Conservation (phyloP, 768 basidiomycete species). For the Lentinula sp. region DNA sequence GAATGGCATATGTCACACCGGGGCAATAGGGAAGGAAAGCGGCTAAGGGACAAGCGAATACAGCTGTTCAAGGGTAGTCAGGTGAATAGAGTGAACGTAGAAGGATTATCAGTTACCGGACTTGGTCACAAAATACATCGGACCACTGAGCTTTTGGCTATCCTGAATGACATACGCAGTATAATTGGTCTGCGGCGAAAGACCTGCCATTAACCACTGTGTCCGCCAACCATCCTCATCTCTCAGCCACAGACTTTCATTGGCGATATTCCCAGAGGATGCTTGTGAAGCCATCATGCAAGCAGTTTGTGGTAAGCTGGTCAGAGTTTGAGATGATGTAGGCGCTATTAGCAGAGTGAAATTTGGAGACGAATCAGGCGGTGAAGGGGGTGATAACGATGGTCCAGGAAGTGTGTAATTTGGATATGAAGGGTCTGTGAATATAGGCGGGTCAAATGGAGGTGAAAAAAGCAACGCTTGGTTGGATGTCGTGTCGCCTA, state of each 20-base stretch:
- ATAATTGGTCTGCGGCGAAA: slow-evolving; percentile 69
- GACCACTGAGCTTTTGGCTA: slow-evolving; percentile 52
- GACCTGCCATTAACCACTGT: slow-evolving; percentile 59
- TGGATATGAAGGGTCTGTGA: slow-evolving; percentile 47
- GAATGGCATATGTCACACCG: slow-evolving; percentile 59
- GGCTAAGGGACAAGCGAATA: slow-evolving; percentile 66
- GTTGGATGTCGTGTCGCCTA: slow-evolving; percentile 72
- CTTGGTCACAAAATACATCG: slow-evolving; percentile 72
- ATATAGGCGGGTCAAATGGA: slow-evolving; percentile 29
- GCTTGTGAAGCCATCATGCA: slow-evolving; percentile 46
- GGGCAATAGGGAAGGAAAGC: slow-evolving; percentile 75
- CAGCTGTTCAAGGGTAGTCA: slow-evolving; percentile 29
- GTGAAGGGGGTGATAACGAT: slow-evolving; percentile 37
- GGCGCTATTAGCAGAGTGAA: slow-evolving; percentile 52
- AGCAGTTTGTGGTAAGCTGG: slow-evolving; percentile 45
- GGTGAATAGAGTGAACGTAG: background rate
- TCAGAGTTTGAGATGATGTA: slow-evolving; percentile 28
- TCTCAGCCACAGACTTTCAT: slow-evolving; percentile 50
- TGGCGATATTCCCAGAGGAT: slow-evolving; percentile 31
- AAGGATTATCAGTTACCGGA: slow-evolving; percentile 38
- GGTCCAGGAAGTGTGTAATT: slow-evolving; percentile 70
- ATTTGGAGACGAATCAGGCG: slow-evolving; percentile 38
- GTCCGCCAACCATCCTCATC: slow-evolving; percentile 55
- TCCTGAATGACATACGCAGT: slow-evolving; percentile 64
- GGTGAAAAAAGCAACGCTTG: slow-evolving; percentile 72